phyloP scores from a whole-genome alignment of 2,329 filamentous ascomycete species.

The Stagonosporopsis tanaceti region DNA sequence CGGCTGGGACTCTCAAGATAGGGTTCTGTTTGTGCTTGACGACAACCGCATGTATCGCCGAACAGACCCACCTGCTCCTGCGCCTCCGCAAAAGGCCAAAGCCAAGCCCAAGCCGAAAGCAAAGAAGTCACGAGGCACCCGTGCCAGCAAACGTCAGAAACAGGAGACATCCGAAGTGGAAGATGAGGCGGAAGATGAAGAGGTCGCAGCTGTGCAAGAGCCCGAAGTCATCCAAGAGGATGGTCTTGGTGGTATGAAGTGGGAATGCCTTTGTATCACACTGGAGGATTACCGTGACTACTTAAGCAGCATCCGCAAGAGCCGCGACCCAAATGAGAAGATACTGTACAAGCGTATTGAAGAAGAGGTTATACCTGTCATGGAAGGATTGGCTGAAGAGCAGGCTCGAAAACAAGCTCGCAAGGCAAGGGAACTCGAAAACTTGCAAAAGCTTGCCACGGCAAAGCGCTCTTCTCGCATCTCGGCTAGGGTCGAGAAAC shows the following conservation, averaged over 20 bases:
- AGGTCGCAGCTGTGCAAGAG: slow-evolving; percentile 42
- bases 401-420: slow-evolving; percentile 75
- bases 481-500: slow-evolving; percentile 80
- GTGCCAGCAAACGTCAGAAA: slow-evolving; percentile 77
- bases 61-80: slow-evolving; percentile 74
- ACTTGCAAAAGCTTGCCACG: slow-evolving; percentile 85
- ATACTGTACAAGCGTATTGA: slow-evolving; percentile 74
- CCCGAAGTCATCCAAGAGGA: slow-evolving; percentile 58
- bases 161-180: slow-evolving; percentile 57
- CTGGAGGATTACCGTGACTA: slow-evolving; percentile 79
- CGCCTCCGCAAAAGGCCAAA: slow-evolving; percentile 63
- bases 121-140: slow-evolving; percentile 63
- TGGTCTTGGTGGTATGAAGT: slow-evolving; percentile 77
- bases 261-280: slow-evolving; percentile 90
- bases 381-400: slow-evolving; percentile 76
- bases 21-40: slow-evolving; percentile 88
- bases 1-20: slow-evolving; percentile 88
- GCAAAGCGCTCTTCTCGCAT: slow-evolving; percentile 94
- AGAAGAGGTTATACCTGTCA: slow-evolving; percentile 81
- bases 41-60: slow-evolving; percentile 92
- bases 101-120: slow-evolving; percentile 60
- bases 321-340: slow-evolving; percentile 85
- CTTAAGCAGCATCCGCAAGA: slow-evolving; percentile 74
- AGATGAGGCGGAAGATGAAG: slow-evolving; percentile 51
- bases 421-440: slow-evolving; percentile 81